Evolutionary conservation across 1,284 basidiomycete species (phyloP), one percentile per base, ranked within the genome.

Genomic region (Rhodofomes roseus): DNA sequence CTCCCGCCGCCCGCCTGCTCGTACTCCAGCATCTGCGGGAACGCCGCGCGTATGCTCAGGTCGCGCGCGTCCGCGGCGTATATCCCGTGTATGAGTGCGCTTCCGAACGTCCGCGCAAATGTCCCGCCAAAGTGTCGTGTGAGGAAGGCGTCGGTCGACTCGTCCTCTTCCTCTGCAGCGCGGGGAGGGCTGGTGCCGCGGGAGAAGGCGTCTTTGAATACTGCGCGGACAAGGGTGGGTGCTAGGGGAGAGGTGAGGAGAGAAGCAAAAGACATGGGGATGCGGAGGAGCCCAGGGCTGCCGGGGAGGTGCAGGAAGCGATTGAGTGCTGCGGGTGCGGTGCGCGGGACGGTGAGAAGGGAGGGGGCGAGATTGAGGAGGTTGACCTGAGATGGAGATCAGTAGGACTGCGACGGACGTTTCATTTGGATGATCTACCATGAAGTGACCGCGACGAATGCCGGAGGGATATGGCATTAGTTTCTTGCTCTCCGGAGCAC

Each of bases 1-100:
- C 90, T 88, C 0, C 91, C 91, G 14, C 81, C 76, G 3, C 86
- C 86, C 7, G 78, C 69, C 55, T 84, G 79, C 70, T 93, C 90
- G 0, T 86, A 77, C 27, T 87, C 82, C 81, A 84, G 90, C 20
- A 97, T 67, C 3, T 78, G 77, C 0, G 91, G 88, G 68, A 98
- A 92, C 0, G 93, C 83, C 3, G 92, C 83, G 1, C 88, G 81
- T 0, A 94, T 79, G 62, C 93, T 95, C 9, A 98, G 75, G 37
- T 77, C 68, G 1, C 89, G 76, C 2, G 93, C 85, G 67, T 96
- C 94, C 0, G 93, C 86, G 0, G 94, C 95, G 70, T 97, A 98
- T 61, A 99, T 92, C 0, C 96, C 96, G 68, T 98, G 96, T 1
- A 95, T 84, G 62, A 98, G 79, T 0, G 95, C 91, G 58, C 90